These are phyloP conservation scores for Fraxinus ornus DNA, from an alignment of 305 asterid species.

Conservation along the genomic window DNA sequence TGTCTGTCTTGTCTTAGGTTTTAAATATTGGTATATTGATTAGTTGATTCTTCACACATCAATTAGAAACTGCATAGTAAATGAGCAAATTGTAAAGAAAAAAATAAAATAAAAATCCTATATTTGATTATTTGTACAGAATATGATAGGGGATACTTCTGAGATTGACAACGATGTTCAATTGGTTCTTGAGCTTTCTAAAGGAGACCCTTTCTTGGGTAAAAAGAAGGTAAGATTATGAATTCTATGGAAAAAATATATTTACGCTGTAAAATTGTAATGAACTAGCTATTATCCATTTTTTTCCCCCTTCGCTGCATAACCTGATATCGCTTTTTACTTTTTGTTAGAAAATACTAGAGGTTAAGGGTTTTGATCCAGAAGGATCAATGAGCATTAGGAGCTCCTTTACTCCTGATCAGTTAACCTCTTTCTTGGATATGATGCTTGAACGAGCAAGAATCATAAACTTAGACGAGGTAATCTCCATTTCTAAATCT, in stretches of 20 bases:
- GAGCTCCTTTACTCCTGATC: slow-evolving; percentile 45
- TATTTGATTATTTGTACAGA: slow-evolving; percentile 34
- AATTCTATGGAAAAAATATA: background rate
- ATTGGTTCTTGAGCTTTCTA: slow-evolving; percentile 57
- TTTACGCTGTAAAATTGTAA: background rate
- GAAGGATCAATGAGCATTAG: slow-evolving; percentile 34
- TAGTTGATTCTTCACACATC: background rate
- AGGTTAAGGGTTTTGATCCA: slow-evolving; percentile 36
- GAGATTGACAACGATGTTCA: slow-evolving; percentile 39
- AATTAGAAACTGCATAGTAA: background rate
- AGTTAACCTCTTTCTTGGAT: slow-evolving; percentile 40
- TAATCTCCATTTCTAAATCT: slow-evolving; percentile 24
- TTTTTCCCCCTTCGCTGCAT: too few species aligned
- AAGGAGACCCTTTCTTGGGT: slow-evolving; percentile 53
- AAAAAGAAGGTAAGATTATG: slow-evolving; percentile 59
- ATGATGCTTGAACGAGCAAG: slow-evolving; percentile 58
- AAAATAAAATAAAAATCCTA: background rate
- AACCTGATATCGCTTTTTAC: slow-evolving; percentile 1
- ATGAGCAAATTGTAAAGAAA: background rate
- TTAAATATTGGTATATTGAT: background rate
- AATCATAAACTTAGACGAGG: slow-evolving; percentile 68
- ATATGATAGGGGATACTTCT: slow-evolving; percentile 11
- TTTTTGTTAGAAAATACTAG: slow-evolving; percentile 56
- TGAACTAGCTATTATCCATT: slow-evolving; percentile 19
- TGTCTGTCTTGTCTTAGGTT: background rate